A percentile compares a stretch with the other conserved stretches of the same genome.
phyloP scores from a whole-genome alignment of 768 basidiomycete genomes.

The Leccinum obscurum region DNA sequence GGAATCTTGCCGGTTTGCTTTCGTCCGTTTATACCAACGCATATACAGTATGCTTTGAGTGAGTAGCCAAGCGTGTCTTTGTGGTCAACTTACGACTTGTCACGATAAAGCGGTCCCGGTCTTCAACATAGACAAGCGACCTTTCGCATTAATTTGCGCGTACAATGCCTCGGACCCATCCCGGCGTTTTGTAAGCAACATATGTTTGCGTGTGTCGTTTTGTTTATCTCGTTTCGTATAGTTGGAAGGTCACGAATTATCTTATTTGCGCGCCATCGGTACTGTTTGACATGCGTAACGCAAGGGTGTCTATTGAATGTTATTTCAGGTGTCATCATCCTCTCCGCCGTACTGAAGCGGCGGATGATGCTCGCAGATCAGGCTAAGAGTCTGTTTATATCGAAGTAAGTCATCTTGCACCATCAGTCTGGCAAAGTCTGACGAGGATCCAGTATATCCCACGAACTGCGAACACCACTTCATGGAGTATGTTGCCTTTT shows the following conservation, averaged over 20 bases:
- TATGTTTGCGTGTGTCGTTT: not conserved
- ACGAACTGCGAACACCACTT: slow-evolving; percentile 39
- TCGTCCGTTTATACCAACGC: slow-evolving; percentile 74
- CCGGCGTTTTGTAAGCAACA: slow-evolving; percentile 68
- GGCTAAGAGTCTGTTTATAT: too few relatives aligned
- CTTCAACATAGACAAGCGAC: slow-evolving; percentile 89
- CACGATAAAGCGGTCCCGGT: slow-evolving; percentile 59
- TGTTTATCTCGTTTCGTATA: slow-evolving; percentile 30
- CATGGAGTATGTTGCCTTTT: slow-evolving; percentile 64
- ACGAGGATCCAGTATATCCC: too few relatives aligned
- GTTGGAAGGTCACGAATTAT: slow-evolving; percentile 88
- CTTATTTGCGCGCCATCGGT: slow-evolving; percentile 91
- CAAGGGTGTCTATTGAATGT: slow-evolving; percentile 6
- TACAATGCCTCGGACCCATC: slow-evolving; percentile 83
- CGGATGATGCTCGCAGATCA: too few relatives aligned
- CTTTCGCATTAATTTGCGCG: slow-evolving; percentile 80
- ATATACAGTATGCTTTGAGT: slow-evolving; percentile 89
- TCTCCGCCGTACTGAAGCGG: slow-evolving; percentile 54
- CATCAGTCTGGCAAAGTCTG: too few relatives aligned
- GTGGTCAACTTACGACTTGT: slow-evolving; percentile 6
- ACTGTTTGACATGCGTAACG: slow-evolving; percentile 2
- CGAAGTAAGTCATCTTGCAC: too few relatives aligned
- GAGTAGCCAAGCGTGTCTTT: slow-evolving; percentile 30
- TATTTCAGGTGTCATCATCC: slow-evolving; percentile 75
- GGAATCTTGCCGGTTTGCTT: slow-evolving; percentile 83